Conservation (phyloP, 192 early-diverging fungal genomes). For the Phlyctochytrium bullatum region DNA sequence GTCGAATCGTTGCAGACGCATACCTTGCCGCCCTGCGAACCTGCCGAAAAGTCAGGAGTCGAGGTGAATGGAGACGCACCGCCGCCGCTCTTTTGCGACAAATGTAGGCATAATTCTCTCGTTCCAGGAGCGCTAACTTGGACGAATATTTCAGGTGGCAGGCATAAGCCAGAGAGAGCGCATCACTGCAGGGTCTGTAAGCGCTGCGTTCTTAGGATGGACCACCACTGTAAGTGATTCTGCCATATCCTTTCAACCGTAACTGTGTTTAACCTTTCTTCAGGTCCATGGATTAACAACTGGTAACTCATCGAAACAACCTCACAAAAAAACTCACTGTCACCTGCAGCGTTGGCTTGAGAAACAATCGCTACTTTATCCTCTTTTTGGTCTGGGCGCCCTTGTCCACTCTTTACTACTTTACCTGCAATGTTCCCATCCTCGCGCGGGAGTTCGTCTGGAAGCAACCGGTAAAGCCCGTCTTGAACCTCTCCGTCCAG, state of each 20-base stretch:
- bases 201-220: slow-evolving; percentile 8
- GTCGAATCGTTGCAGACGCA: too few species aligned
- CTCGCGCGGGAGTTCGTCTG: not conserved
- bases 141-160: not conserved
- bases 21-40: too few species aligned
- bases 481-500: too few species aligned
- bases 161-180: slow-evolving; percentile 1
- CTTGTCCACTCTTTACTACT: slow-evolving; percentile 4
- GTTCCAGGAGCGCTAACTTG: too few species aligned
- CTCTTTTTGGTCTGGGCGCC: slow-evolving; percentile 10
- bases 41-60: too few species aligned
- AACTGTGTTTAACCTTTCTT: too few species aligned
- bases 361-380: slow-evolving; percentile 18
- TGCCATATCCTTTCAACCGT: too few species aligned
- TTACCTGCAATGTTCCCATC: not conserved
- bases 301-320: not conserved
- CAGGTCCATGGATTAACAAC: slow-evolving; percentile 7
- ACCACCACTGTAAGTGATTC: slow-evolving; percentile 11
- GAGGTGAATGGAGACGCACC: too few species aligned
- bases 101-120: not conserved
- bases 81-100: not conserved
- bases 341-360: slow-evolving; percentile 16
- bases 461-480: not conserved
- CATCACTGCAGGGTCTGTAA: slow-evolving; percentile 10
- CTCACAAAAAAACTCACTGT: not conserved